These are phyloP conservation scores for Microsporum canis DNA, from an alignment of 2,329 filamentous ascomycete genomes.

Conservation along the genomic window DNA sequence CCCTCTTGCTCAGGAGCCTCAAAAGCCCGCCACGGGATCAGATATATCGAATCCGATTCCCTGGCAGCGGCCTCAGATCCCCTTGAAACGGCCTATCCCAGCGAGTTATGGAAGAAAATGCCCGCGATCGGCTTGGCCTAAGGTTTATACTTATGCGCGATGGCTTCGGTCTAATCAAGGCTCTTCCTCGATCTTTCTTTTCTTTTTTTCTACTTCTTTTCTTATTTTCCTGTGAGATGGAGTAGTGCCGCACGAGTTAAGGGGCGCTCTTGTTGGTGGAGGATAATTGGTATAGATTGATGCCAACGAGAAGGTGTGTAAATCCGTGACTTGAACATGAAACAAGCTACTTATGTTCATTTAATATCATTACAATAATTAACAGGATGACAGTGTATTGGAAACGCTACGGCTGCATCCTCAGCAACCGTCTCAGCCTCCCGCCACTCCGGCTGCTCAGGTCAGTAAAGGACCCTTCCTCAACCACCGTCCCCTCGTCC, in stretches of 20 bases:
- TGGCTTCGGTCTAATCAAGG: not conserved
- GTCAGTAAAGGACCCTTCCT: conserved; percentile 57
- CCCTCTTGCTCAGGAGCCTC: not conserved
- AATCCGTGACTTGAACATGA: no score
- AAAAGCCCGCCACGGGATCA: not conserved
- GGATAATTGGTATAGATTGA: no score
- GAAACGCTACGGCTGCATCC: conserved; percentile 22
- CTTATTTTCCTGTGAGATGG: no score
- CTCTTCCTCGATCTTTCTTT: not conserved
- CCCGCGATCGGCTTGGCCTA: not conserved
- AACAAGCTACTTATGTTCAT: no score
- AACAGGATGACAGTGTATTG: no score
- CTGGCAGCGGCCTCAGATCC: not conserved
- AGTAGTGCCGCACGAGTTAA: no score
- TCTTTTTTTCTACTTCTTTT: not conserved
- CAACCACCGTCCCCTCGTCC: conserved; percentile 55
- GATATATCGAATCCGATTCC: not conserved
- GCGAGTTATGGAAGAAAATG: not conserved
- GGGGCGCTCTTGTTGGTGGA: no score
- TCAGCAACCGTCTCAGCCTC: conserved; percentile 36
- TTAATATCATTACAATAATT: not conserved
- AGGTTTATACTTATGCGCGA: not conserved
- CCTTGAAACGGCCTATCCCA: not conserved
- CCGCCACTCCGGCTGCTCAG: conserved; percentile 38
- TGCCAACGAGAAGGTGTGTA: no score